Conservation (phyloP, 345 rosid species). For the Tarenaya hassleriana region DNA sequence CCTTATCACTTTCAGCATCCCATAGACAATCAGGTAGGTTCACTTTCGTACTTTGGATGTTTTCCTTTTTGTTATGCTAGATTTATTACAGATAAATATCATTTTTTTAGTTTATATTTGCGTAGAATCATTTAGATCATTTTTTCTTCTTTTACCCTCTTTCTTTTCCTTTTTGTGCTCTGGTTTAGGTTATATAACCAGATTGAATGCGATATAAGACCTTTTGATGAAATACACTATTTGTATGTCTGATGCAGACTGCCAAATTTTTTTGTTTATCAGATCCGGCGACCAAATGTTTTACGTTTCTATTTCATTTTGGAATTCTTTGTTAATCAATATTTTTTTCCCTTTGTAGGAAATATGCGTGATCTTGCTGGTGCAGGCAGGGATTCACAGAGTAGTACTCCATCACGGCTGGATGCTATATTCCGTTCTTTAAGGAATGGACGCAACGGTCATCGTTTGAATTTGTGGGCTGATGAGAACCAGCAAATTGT, state of each 20-base stretch:
- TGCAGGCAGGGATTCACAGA: constrained; percentile 49
- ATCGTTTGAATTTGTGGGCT: constrained; percentile 84
- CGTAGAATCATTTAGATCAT: neutral
- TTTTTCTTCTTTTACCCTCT: neutral
- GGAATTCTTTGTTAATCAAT: constrained; percentile 16
- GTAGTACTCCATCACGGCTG: constrained; percentile 43
- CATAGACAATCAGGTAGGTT: constrained; percentile 59
- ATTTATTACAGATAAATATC: neutral
- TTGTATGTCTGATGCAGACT: neutral
- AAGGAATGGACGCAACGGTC: constrained; percentile 81
- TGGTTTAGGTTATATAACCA: constrained; percentile 5
- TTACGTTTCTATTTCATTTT: neutral
- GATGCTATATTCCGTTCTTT: constrained; percentile 82
- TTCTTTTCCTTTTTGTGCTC: neutral
- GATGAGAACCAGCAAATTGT: constrained; percentile 74
- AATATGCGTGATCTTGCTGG: constrained; percentile 40
- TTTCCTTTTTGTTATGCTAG: neutral
- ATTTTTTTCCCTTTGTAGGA: constrained; percentile 31
- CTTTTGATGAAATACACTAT: neutral
- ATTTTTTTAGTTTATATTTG: neutral
- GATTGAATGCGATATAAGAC: neutral
- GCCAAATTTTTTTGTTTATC: constrained; percentile 4
- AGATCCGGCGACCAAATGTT: neutral
- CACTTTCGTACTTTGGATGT: neutral
- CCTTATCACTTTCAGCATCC: constrained; percentile 35